Base-by-base conservation (phyloP, 768 basidiomycete species). In the Naematelia encephala region DNA sequence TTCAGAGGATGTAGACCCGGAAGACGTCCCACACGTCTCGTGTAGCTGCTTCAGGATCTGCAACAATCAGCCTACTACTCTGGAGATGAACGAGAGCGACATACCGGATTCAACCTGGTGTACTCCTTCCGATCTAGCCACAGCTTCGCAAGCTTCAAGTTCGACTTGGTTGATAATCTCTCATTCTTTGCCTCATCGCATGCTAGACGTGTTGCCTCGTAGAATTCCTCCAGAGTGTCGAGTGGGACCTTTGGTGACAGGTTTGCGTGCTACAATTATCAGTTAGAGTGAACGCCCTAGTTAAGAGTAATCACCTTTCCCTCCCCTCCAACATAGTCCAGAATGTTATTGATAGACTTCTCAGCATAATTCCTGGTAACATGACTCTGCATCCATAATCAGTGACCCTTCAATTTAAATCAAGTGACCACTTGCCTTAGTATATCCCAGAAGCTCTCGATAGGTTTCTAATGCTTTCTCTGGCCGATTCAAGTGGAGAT, bases 291-390 rank as follows among this genome's bases (percentile, higher is more conserved):
- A 16, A 39, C 14, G 34, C 42, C n/a, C 21, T 27, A 19, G 34
- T 4, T n/a, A 8, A 11, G 11, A 30, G 75, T 88, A 88, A 50
- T 87, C 85, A 57, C 82, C 78, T 87, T 83, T 1, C 86, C 87
- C 54, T 80, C 79, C 48, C 92, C 92, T 11, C 92, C 92, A 42
- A 98, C 96, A 67, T 98, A 98, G 77, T 99, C 96, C 64, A 99
- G 81, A 64, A 99, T 96, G 56, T 90, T 89, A 74, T 99, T 99
- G 81, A 99, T 99, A 16, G 90, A 88, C 81, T 98, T 99, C 78
- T 99, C 96, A 11, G 94, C 92, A 72, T 94, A 74, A 51, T 77
- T 77, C 50, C 71, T 66, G 3, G 75, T 77, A 2, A 77, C 75
- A 29, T 68, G 21, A 49, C 62, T 75, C 74, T 75, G 45, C 25